Conservation (phyloP, 2,329 filamentous ascomycete genomes). For the Sporothrix brasiliensis region DNA sequence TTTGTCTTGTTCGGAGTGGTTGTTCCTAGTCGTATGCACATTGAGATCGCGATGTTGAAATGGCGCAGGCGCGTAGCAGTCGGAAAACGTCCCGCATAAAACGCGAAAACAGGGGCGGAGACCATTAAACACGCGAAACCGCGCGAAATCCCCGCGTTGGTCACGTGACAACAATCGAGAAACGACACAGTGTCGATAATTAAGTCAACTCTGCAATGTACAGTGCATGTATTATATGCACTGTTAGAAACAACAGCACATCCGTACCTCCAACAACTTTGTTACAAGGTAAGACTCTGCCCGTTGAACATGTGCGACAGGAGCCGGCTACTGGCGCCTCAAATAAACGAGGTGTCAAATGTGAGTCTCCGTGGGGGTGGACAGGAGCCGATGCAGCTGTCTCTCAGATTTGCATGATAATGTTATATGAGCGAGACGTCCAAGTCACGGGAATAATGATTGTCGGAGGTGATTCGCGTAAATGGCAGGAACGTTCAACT, state of each 20-base stretch:
- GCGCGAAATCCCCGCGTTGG: slow-evolving; percentile 37
- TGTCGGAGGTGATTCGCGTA: not conserved
- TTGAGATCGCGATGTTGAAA: slow-evolving; percentile 14
- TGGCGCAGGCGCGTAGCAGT: not conserved
- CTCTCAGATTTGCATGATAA: not conserved
- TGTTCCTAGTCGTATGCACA: slow-evolving; percentile 9
- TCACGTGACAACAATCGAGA: slow-evolving; percentile 33
- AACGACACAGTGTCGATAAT: not conserved
- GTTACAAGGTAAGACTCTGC: slow-evolving; percentile 21
- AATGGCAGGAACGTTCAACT: no score
- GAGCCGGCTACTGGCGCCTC: slow-evolving; percentile 17
- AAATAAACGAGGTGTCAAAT: slow-evolving; percentile 25
- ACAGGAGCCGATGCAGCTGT: slow-evolving; percentile 23
- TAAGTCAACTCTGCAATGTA: not conserved
- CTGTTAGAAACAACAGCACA: not conserved
- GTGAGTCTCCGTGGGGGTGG: slow-evolving; percentile 20
- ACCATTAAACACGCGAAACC: slow-evolving; percentile 31
- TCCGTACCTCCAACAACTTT: not conserved
- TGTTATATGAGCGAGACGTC: not conserved
- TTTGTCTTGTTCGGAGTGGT: slow-evolving; percentile 8
- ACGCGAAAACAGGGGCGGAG: slow-evolving; percentile 26
- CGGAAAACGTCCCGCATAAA: not conserved
- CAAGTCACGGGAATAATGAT: not conserved
- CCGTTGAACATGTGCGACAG: slow-evolving; percentile 12
- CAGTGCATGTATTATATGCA: not conserved